A percentile compares a stretch with the other conserved stretches of the same genome.
phyloP scores from a whole-genome alignment of 257 asterid genomes.

The Phtheirospermum japonicum region DNA sequence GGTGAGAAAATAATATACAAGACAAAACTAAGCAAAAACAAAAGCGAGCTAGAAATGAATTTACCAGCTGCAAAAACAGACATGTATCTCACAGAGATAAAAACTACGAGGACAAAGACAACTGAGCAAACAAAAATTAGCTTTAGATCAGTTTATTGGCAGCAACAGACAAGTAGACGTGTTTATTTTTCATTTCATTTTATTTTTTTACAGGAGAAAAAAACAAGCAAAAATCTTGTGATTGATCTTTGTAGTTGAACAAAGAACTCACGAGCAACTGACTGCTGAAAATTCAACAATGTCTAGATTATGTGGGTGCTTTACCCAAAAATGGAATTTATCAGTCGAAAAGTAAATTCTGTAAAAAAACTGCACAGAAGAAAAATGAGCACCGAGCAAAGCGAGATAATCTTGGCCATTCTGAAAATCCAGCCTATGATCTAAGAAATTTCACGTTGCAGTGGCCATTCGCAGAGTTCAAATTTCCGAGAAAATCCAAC shows the following conservation, averaged over 20 bases:
- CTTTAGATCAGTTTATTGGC: constrained; percentile 28
- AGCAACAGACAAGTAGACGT: constrained; percentile 20
- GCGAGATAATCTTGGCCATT: constrained; percentile 21
- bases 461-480: not conserved
- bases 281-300: constrained; percentile 21
- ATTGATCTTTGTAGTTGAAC: constrained; percentile 23
- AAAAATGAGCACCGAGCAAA: constrained; percentile 20
- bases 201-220: constrained; percentile 19
- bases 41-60: no score
- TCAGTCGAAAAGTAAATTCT: constrained; percentile 12
- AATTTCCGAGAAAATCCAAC: constrained; percentile 1
- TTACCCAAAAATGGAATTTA: constrained; percentile 31
- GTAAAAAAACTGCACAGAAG: constrained; percentile 33
- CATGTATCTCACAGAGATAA: no score
- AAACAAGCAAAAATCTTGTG: not conserved
- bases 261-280: constrained; percentile 27
- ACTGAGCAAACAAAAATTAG: not conserved
- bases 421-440: constrained; percentile 23
- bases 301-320: constrained; percentile 20
- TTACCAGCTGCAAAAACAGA: no score
- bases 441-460: constrained; percentile 16
- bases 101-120: not conserved
- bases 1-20: no score
- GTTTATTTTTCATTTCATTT: constrained; percentile 19
- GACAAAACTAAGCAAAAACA: no score